Base-by-base conservation (phyloP, 129 eudicot genomes). In the Scalesia atractyloides region DNA sequence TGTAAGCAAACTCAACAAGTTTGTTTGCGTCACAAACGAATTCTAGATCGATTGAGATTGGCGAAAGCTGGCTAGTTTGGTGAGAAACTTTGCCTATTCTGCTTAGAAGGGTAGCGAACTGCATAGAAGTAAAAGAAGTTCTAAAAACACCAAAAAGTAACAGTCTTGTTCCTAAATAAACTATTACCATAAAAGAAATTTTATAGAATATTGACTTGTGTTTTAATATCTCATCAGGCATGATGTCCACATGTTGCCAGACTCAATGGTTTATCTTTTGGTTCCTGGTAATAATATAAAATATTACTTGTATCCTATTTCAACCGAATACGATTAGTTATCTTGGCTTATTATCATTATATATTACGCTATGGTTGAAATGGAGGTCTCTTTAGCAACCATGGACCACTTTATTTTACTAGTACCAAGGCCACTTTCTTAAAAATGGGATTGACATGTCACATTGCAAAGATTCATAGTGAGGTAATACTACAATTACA, bases 381-480 rank as follows among this genome's bases (percentile, higher is more conserved):
- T 83, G 80, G 81, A 95, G 99, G 99, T 83, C 99, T 95, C 71
- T 95, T 95, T 87, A 95, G 99, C 91, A 95, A 95, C 81, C 99
- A 95, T 54, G 99, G 97, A 17, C 99, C 99, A 52, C 94, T 95
- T 30, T 95, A 95, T 72, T 95, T 90, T 60, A 73, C 82, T 50
- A 82, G 57, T 76, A 86, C 96, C 1, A 95, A 95, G 73, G 82
- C 87, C 46, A 73, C 74, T 59, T 90, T 95, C 68, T 88, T 89
- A 50, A 95, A 95, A 83, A 77, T 95, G 89, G 99, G 99, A 44
- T 83, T 95, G 73, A 78, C 96, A 52, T 95, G 99, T 80, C 99
- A 95, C 82, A 95, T 95, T 61, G 99, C 99, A 37, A 95, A 95
- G 86, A 95, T 95, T 73, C 99, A 95, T 64, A 95, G 99, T 19